Percentiles rank a stretch among this genome's conserved stretches.
Conservation (phyloP, 1,284 basidiomycete genomes). For the Vanrija pseudolonga region DNA sequence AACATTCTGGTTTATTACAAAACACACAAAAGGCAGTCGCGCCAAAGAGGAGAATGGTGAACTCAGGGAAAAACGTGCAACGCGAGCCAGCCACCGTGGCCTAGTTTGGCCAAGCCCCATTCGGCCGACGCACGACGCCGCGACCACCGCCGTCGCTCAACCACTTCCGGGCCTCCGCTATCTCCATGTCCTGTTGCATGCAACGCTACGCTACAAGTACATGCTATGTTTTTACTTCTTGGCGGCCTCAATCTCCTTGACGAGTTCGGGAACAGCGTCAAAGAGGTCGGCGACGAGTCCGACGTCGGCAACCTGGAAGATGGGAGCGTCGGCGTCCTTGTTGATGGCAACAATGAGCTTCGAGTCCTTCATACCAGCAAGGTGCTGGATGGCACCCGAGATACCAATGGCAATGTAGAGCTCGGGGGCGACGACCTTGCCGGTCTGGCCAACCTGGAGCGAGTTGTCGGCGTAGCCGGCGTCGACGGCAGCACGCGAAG, state of each 20-base stretch:
- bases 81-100: no score
- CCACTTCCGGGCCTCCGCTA: no score
- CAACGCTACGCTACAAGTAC: constrained; percentile 2
- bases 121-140: no score
- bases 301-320: constrained; percentile 95
- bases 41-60: no score
- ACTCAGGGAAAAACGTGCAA: no score
- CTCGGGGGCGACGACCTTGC: constrained; percentile 66
- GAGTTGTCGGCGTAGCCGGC: constrained; percentile 98
- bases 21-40: no score
- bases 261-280: constrained; percentile 79
- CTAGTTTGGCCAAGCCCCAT: no score
- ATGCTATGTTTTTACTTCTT: constrained; percentile 11
- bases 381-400: constrained; percentile 96
- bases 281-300: constrained; percentile 91
- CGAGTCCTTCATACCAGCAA: constrained; percentile 99
- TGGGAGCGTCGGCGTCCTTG: constrained; percentile 98
- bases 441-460: constrained; percentile 97
- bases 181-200: not conserved
- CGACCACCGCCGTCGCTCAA: no score
- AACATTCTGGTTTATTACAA: no score
- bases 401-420: constrained; percentile 96
- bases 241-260: constrained; percentile 62
- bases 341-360: constrained; percentile 98
- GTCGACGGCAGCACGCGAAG: constrained; percentile 95